Percentiles rank a stretch among this genome's conserved stretches.
These are phyloP conservation scores for Ceratobasidium sp. DNA, from an alignment of 1,284 basidiomycete genomes.

Conservation along the genomic window DNA sequence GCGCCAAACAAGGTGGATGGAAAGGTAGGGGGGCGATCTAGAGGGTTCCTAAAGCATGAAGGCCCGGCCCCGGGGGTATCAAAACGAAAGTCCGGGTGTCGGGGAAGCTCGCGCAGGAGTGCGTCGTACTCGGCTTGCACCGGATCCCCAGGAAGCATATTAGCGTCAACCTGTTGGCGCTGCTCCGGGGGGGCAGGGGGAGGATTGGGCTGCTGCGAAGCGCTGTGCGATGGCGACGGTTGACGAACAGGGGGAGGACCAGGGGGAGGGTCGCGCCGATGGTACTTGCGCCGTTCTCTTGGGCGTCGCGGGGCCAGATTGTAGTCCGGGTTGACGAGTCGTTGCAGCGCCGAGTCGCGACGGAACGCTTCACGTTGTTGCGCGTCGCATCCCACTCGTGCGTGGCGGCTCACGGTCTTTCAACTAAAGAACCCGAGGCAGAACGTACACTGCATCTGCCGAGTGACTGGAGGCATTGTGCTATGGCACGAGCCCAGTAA, in stretches of 20 bases:
- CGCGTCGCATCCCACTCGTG: neutral
- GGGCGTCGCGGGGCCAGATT: neutral
- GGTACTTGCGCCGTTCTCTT: neutral
- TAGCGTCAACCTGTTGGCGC: neutral
- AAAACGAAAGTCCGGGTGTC: neutral
- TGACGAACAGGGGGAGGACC: neutral
- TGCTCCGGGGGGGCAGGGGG: neutral
- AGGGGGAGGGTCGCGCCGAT: neutral
- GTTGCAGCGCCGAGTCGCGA: neutral
- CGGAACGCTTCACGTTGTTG: neutral
- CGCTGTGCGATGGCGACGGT: neutral
- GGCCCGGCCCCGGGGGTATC: constrained; percentile 21
- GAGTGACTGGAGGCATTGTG: neutral
- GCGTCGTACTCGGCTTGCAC: constrained; percentile 3
- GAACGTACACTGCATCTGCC: neutral
- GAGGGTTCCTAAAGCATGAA: neutral
- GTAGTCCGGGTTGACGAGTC: neutral
- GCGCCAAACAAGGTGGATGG: neutral
- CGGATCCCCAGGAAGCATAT: neutral
- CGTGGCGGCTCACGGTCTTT: neutral
- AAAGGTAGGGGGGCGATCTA: neutral
- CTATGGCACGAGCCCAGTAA: neutral
- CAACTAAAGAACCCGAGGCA: neutral
- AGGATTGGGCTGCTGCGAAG: neutral
- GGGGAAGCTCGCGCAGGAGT: neutral